Base-by-base conservation (phyloP, 768 basidiomycete species). In the Lentinula raphanica region DNA sequence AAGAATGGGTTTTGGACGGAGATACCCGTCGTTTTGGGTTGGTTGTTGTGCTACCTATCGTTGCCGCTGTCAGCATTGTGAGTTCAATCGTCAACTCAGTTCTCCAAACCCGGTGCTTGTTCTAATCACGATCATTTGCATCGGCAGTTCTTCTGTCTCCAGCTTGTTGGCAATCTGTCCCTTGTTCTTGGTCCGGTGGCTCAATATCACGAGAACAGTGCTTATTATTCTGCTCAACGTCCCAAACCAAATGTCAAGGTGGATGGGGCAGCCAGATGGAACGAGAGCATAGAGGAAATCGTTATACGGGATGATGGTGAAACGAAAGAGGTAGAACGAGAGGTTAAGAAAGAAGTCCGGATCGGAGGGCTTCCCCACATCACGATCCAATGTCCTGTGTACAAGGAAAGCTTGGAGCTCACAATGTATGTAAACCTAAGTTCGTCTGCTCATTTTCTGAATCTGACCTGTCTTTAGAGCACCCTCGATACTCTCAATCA, bases 351-450 rank as follows among this genome's bases (percentile, higher is more conserved):
- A 23, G 51, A 35, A 40, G 51, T 39, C 3, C 32, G 51, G 9
- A 23, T 53, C 21, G 51, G 51, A 19, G 54, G 80, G 65, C 77
- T 92, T 6, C 90, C 89, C 2, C 89, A 90, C 65, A 80, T 91
- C 53, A 87, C 88, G 2, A 84, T 94, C 58, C 84, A 93, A 67
- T 79, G 92, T 72, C 92, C 92, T 0, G 92, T 94, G 27, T 94
- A 94, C 76, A 94, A 94, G 67, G 90, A 92, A 66, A 86, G 82
- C 60, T 70, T 92, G 32, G 81, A 84, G 36, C 72, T 85, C 64
- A 87, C 86, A 0, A 92, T 92, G 87, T 89, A 60, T 11, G 42
- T 44, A 44, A n/a, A n/a, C n/a, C n/a, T n/a, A n/a, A n/a, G n/a
- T 44, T 19, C 39, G 21, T 23, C 6, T n/a, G 6, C 40, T n/a